A percentile compares a stretch with the other conserved stretches of the same genome.
phyloP scores from a whole-genome alignment of 805 yeast species.

The Myxozyma udenii region DNA sequence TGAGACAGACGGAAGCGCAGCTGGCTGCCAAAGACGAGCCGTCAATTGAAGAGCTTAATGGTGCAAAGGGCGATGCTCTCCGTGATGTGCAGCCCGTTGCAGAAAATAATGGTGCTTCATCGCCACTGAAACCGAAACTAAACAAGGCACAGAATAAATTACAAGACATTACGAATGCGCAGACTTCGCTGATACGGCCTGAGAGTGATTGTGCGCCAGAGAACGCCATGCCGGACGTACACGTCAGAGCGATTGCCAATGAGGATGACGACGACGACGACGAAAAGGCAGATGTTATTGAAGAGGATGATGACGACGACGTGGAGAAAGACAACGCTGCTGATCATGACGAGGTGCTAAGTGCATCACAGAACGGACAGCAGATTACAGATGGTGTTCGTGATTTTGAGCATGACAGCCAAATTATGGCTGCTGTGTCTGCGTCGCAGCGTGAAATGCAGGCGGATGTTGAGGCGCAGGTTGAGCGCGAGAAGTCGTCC shows the following conservation, averaged over 20 bases:
- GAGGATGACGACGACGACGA: constrained; percentile 17
- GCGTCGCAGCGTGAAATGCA: constrained; percentile 3
- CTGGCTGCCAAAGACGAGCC: not conserved
- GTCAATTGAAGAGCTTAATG: not conserved
- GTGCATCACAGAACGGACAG: not conserved
- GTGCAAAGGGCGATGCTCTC: not conserved
- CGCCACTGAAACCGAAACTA: not conserved
- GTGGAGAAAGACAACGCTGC: constrained; percentile 23
- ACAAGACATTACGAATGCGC: not conserved
- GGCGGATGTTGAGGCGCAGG: not conserved
- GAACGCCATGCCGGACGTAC: not conserved
- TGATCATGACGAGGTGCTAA: not conserved
- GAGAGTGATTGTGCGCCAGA: not conserved
- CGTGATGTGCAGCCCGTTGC: not conserved
- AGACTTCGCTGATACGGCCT: not conserved
- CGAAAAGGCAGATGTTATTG: constrained; percentile 44
- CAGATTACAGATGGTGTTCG: constrained; percentile 25
- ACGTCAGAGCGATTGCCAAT: not conserved
- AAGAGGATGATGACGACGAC: constrained; percentile 37
- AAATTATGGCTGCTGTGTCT: not conserved
- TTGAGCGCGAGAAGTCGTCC: not conserved
- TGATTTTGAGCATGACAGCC: constrained; percentile 27
- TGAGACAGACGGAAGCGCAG: no score
- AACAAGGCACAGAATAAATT: not conserved
- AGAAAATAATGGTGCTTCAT: not conserved